These are phyloP conservation scores for Coniosporium tulheliwenetii DNA, from an alignment of 2,329 filamentous ascomycete genomes.

Conservation along the genomic window DNA sequence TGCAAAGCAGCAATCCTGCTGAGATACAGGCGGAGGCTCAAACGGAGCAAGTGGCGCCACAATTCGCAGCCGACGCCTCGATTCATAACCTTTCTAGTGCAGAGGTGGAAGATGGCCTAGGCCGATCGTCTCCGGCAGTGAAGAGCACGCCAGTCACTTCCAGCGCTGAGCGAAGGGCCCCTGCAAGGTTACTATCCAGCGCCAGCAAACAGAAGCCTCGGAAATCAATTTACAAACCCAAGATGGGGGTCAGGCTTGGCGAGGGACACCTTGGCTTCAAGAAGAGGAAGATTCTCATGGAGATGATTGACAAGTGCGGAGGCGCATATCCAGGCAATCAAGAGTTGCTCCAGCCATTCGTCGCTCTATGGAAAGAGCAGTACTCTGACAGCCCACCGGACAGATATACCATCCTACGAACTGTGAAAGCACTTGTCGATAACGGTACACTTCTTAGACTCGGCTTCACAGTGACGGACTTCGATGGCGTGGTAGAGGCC, in stretches of 20 bases:
- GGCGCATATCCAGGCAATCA: slow-evolving; percentile 40
- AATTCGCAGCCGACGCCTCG: no score
- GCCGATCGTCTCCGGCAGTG: no score
- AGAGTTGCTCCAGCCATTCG: slow-evolving; percentile 40
- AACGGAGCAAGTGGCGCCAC: no score
- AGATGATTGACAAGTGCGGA: slow-evolving; percentile 36
- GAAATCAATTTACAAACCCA: not conserved
- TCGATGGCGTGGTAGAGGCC: slow-evolving; percentile 30
- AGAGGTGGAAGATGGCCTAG: no score
- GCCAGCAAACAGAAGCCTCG: no score
- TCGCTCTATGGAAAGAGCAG: slow-evolving; percentile 33
- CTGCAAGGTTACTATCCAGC: no score
- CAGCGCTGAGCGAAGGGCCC: no score
- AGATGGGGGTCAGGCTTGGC: slow-evolving; percentile 11
- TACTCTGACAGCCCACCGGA: slow-evolving; percentile 31
- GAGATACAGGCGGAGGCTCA: no score
- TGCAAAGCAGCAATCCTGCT: no score
- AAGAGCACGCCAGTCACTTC: no score
- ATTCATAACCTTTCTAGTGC: no score
- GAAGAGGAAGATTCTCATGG: slow-evolving; percentile 35
- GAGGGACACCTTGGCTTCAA: slow-evolving; percentile 28
- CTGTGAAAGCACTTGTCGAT: slow-evolving; percentile 34
- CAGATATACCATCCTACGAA: slow-evolving; percentile 32
- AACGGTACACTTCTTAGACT: slow-evolving; percentile 35
- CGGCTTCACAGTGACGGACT: slow-evolving; percentile 33